These are phyloP conservation scores for Kazachstania africana DNA, from an alignment of 805 yeast species.

Conservation along the genomic window DNA sequence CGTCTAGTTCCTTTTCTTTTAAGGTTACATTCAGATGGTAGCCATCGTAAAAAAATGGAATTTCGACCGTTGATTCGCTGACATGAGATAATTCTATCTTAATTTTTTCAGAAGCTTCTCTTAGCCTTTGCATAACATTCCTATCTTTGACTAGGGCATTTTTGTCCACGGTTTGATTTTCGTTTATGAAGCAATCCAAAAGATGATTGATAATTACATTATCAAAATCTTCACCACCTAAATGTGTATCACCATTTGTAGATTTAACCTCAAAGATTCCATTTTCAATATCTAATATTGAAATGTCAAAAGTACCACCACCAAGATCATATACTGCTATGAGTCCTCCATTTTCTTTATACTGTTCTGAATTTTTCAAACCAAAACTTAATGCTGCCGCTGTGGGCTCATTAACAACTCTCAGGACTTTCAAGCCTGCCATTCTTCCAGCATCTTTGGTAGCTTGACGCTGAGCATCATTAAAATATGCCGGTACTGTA, in stretches of 20 bases:
- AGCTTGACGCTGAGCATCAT: slow-evolving; percentile 73
- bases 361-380: slow-evolving; percentile 32
- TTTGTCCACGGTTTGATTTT: slow-evolving; percentile 31
- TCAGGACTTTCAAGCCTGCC: slow-evolving; percentile 62
- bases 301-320: slow-evolving; percentile 79
- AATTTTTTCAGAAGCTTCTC: slow-evolving; percentile 69
- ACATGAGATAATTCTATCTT: slow-evolving; percentile 68
- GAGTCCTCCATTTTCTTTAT: slow-evolving; percentile 25
- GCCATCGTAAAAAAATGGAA: slow-evolving; percentile 57
- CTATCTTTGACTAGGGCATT: slow-evolving; percentile 33
- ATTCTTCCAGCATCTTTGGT: slow-evolving; percentile 69
- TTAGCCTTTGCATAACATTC: slow-evolving; percentile 56
- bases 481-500: slow-evolving; percentile 78
- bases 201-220: slow-evolving; percentile 48
- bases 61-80: slow-evolving; percentile 44
- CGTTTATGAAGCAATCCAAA: slow-evolving; percentile 42
- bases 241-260: slow-evolving; percentile 74
- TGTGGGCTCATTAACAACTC: slow-evolving; percentile 77
- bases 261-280: slow-evolving; percentile 76
- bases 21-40: slow-evolving; percentile 48
- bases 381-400: slow-evolving; percentile 83
- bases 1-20: slow-evolving; percentile 58
- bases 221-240: slow-evolving; percentile 83
- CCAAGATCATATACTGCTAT: slow-evolving; percentile 60
- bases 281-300: slow-evolving; percentile 64